Evolutionary conservation across 2,329 filamentous ascomycete species (phyloP).

Genomic region (Sordariomycetes sp.): DNA sequence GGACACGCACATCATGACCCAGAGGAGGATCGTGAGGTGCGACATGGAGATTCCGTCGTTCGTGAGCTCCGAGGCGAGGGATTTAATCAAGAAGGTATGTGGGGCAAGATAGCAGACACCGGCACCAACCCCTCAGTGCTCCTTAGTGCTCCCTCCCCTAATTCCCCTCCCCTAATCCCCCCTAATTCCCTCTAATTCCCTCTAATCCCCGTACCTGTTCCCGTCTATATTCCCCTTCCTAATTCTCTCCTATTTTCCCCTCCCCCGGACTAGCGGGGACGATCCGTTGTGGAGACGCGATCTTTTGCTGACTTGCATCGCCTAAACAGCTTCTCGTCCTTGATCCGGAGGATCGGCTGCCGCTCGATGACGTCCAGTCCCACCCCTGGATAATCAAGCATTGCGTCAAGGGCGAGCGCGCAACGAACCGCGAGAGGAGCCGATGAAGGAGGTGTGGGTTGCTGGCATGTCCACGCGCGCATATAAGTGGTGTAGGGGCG

Average conservation of each 20-base stretch:
- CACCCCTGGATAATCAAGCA: constrained; percentile 98
- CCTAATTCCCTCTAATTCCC: too few relatives aligned
- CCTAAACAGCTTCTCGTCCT: constrained; percentile 64
- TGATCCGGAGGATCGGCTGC: constrained; percentile 86
- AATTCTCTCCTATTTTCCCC: background rate
- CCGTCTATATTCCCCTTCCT: background rate
- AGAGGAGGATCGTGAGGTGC: constrained; percentile 73
- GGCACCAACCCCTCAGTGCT: background rate
- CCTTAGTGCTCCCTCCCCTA: background rate
- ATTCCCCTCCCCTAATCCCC: background rate
- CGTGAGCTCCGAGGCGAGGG: constrained; percentile 79
- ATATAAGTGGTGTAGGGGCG: constrained; percentile 3
- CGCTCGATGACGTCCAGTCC: constrained; percentile 75
- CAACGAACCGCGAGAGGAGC: constrained; percentile 37
- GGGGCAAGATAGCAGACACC: background rate
- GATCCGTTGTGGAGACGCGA: background rate
- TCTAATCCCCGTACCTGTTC: too few relatives aligned
- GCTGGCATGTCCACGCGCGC: background rate
- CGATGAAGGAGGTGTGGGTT: background rate
- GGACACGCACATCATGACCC: constrained; percentile 90
- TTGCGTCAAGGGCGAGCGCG: constrained; percentile 58
- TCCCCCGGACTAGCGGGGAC: background rate
- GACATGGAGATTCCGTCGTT: constrained; percentile 91
- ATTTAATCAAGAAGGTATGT: constrained; percentile 81
- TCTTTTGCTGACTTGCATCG: constrained; percentile 1